A percentile compares a stretch with the other conserved stretches of the same genome.
Conservation (phyloP, 2,329 filamentous ascomycete species). For the Bipolaris sorokiniana region DNA sequence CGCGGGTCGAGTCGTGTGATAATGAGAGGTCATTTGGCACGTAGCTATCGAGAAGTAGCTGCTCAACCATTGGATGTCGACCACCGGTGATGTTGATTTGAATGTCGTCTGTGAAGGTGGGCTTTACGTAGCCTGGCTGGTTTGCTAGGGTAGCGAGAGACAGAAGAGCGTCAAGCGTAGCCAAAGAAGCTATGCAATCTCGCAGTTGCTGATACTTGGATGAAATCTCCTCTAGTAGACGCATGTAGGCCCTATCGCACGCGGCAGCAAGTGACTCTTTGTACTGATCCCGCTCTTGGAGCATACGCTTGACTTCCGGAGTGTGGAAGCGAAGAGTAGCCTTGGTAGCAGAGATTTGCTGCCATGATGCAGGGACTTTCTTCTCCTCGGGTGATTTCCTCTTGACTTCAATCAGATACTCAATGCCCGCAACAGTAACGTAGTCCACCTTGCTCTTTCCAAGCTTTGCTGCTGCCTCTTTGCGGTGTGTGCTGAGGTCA, state of each 20-base stretch:
- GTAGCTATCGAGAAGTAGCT: slow-evolving; percentile 81
- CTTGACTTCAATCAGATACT: slow-evolving; percentile 91
- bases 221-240: slow-evolving; percentile 74
- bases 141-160: slow-evolving; percentile 83
- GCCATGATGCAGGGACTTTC: slow-evolving; percentile 90
- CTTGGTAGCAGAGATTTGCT: slow-evolving; percentile 94
- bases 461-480: slow-evolving; percentile 73
- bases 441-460: slow-evolving; percentile 77
- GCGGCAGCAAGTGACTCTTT: slow-evolving; percentile 91
- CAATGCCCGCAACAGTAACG: slow-evolving; percentile 84
- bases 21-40: slow-evolving; percentile 88
- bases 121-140: slow-evolving; percentile 86
- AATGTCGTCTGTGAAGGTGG: slow-evolving; percentile 68
- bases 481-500: slow-evolving; percentile 79
- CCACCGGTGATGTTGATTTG: slow-evolving; percentile 75
- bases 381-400: slow-evolving; percentile 74
- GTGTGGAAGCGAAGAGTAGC: slow-evolving; percentile 92
- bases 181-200: slow-evolving; percentile 84
- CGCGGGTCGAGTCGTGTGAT: slow-evolving; percentile 62
- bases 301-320: slow-evolving; percentile 81
- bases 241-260: slow-evolving; percentile 81
- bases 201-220: slow-evolving; percentile 87
- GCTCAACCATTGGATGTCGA: slow-evolving; percentile 95
- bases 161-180: slow-evolving; percentile 86
- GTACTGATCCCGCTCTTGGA: slow-evolving; percentile 90